phyloP scores from a whole-genome alignment of 345 rosid genomes.

The Turritis glabra region DNA sequence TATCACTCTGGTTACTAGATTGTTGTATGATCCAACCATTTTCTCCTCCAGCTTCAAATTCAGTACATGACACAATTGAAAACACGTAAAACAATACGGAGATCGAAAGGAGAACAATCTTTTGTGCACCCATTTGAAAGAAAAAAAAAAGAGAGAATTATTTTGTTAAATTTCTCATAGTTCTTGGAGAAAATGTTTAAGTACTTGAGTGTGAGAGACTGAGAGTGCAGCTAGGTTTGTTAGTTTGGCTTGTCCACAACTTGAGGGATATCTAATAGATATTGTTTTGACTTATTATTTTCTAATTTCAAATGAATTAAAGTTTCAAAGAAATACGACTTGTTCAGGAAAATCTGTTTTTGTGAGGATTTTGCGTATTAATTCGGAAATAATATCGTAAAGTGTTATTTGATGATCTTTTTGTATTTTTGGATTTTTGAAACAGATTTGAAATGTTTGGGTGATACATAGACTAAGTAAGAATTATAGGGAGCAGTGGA shows the following conservation, averaged over 20 bases:
- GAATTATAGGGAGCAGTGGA: neutral
- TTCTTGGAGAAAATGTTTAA: neutral
- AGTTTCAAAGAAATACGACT: neutral
- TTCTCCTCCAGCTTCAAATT: conserved; percentile 57
- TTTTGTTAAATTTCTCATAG: neutral
- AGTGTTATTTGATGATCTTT: neutral
- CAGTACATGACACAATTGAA: conserved; percentile 26
- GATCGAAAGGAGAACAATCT: neutral
- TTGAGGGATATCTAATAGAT: conserved; percentile 14
- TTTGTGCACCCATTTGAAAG: conserved; percentile 3
- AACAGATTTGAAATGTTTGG: neutral
- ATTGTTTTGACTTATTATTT: conserved; percentile 16
- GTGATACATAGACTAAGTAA: neutral
- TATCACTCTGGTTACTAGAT: conserved; percentile 39
- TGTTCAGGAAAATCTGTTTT: neutral
- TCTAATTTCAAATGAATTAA: neutral
- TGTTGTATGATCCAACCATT: conserved; percentile 66
- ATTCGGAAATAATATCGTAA: neutral
- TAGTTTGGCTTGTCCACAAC: conserved; percentile 15
- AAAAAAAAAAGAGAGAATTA: neutral
- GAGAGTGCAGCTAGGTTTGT: neutral
- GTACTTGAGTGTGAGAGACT: conserved; percentile 2
- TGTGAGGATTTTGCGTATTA: neutral
- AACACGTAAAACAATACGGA: neutral
- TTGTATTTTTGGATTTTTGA: neutral